These are phyloP conservation scores for Xylaria sp. DNA, from an alignment of 495 filamentous ascomycete genomes.

Conservation along the genomic window DNA sequence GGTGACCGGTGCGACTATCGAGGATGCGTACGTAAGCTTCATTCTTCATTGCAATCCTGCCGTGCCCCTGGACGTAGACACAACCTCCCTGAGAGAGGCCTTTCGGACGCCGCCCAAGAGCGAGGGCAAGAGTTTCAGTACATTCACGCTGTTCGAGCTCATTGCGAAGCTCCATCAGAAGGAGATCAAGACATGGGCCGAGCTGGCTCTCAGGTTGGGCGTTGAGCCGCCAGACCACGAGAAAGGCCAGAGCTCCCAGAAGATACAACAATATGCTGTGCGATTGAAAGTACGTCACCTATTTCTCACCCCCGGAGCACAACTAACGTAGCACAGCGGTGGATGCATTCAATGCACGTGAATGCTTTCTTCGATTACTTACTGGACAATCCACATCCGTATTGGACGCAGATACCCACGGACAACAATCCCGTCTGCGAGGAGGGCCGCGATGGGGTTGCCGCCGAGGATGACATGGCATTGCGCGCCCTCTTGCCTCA, in stretches of 20 bases:
- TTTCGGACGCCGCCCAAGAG: conserved; percentile 89
- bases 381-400: conserved; percentile 77
- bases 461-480: conserved; percentile 90
- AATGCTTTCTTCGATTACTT: conserved; percentile 97
- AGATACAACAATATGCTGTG: conserved; percentile 97
- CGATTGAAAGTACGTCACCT: conserved; percentile 75
- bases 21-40: conserved; percentile 86
- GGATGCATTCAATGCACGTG: conserved; percentile 98
- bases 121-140: conserved; percentile 90
- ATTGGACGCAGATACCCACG: conserved; percentile 83
- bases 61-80: conserved; percentile 73
- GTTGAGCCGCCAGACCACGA: conserved; percentile 85
- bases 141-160: conserved; percentile 80
- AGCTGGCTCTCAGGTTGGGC: conserved; percentile 85
- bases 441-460: conserved; percentile 81
- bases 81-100: conserved; percentile 74
- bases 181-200: conserved; percentile 96
- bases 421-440: conserved; percentile 65
- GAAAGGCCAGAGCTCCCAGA: conserved; percentile 93
- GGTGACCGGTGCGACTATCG: conserved; percentile 76
- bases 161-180: conserved; percentile 83
- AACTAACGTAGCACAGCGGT: conserved; percentile 64
- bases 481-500: conserved; percentile 88
- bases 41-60: conserved; percentile 91
- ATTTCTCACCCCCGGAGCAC: conserved; percentile 12